Evolutionary conservation across 352 stramenopile genomes (phyloP).

Genomic region (Stramenopiles sp.): DNA sequence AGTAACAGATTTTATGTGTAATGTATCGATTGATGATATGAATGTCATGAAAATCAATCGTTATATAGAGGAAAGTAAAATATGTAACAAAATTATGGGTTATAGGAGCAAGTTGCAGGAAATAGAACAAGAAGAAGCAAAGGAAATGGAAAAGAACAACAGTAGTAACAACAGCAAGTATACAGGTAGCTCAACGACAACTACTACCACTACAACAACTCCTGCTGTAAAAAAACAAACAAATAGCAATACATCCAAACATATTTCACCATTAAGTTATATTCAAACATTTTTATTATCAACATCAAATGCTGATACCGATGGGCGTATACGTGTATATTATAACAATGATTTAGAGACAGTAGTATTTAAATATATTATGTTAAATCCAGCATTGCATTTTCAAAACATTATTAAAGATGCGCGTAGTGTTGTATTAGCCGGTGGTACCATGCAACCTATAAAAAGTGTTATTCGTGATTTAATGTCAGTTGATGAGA

Average conservation of each 20-base stretch:
- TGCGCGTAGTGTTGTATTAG: conserved; percentile 77
- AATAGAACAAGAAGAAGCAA: conserved; percentile 8
- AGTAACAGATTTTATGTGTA: conserved; percentile 61
- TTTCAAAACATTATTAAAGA: conserved; percentile 84
- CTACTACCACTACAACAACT: no score
- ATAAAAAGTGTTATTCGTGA: conserved; percentile 60
- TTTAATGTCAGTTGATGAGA: conserved; percentile 57
- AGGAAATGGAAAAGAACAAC: not conserved
- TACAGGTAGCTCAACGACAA: no score
- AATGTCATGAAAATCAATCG: conserved; percentile 66
- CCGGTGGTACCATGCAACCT: conserved; percentile 91
- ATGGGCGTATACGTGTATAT: not conserved
- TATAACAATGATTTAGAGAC: not conserved
- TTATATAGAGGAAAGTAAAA: conserved; percentile 44
- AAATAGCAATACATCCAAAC: not conserved
- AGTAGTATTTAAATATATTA: conserved; percentile 62
- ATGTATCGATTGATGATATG: conserved; percentile 42
- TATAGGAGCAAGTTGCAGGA: no score
- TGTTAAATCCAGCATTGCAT: conserved; percentile 76
- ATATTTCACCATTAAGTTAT: not conserved
- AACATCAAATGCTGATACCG: not conserved
- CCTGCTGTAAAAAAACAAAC: not conserved
- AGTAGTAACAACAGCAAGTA: no score
- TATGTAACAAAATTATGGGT: conserved; percentile 35
- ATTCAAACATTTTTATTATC: not conserved